phyloP scores from a whole-genome alignment of 495 filamentous ascomycete genomes.

The Darksidea phi region DNA sequence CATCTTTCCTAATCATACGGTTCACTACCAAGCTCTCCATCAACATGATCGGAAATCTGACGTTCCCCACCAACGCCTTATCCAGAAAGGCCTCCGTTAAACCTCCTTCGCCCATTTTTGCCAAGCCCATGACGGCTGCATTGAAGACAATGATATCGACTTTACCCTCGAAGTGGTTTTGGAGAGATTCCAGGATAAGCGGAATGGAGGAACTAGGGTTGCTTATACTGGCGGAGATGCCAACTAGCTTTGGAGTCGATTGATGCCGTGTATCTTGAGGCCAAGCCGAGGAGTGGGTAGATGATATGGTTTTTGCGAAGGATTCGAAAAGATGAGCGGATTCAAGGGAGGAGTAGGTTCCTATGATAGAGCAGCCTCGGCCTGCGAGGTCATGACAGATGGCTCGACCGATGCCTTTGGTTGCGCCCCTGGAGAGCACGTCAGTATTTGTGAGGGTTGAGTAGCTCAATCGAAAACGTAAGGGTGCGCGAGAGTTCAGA shows the following conservation, averaged over 20 bases:
- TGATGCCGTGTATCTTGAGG: no score
- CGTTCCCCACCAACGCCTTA: slow-evolving; percentile 27
- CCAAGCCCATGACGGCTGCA: slow-evolving; percentile 27
- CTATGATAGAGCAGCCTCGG: slow-evolving; percentile 30
- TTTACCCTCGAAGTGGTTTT: slow-evolving; percentile 22
- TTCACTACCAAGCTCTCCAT: slow-evolving; percentile 29
- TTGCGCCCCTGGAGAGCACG: slow-evolving; percentile 26
- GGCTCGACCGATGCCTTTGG: slow-evolving; percentile 38
- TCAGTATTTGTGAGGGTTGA: no score
- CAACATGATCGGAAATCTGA: slow-evolving; percentile 30
- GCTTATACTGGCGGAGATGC: slow-evolving; percentile 30
- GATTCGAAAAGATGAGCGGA: slow-evolving; percentile 26
- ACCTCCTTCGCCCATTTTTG: slow-evolving; percentile 25
- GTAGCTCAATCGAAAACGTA: no score
- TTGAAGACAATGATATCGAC: slow-evolving; percentile 37
- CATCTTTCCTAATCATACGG: slow-evolving; percentile 11
- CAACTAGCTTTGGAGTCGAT: slow-evolving; percentile 21
- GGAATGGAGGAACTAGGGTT: slow-evolving; percentile 1
- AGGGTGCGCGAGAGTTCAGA: no score
- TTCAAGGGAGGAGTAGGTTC: slow-evolving; percentile 26
- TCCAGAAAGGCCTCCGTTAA: slow-evolving; percentile 17
- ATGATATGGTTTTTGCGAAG: neutral
- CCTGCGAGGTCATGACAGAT: slow-evolving; percentile 31
- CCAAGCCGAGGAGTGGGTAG: neutral
- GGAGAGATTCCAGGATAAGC: slow-evolving; percentile 13